These are phyloP conservation scores for Globisporangium acanthophoron DNA, from an alignment of 352 stramenopile species.

Conservation along the genomic window DNA sequence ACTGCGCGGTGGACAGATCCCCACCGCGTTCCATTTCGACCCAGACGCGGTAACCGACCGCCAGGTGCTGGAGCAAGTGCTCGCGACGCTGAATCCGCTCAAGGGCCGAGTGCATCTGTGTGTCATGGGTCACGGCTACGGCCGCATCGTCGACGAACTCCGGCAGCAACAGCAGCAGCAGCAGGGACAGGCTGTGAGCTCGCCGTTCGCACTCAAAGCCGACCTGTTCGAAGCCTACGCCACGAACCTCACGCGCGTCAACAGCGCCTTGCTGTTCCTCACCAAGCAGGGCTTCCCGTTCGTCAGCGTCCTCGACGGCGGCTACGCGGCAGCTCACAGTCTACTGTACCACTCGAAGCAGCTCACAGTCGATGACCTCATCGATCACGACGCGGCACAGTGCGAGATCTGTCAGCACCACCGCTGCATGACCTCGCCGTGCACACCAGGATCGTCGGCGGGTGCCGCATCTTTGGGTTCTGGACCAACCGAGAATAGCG, in stretches of 20 bases:
- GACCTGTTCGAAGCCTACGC: conserved; percentile 62
- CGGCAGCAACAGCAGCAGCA: conserved; percentile 23
- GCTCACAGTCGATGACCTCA: conserved; percentile 61
- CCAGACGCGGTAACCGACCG: conserved; percentile 53
- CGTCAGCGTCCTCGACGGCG: conserved; percentile 70
- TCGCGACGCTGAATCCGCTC: conserved; percentile 56
- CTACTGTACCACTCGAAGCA: conserved; percentile 41
- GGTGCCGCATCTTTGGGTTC: conserved; percentile 1
- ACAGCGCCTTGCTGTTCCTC: conserved; percentile 65
- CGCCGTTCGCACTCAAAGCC: conserved; percentile 47
- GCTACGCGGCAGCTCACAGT: conserved; percentile 56
- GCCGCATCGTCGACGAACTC: conserved; percentile 54
- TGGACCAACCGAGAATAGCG: background rate
- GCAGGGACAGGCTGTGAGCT: conserved; percentile 15
- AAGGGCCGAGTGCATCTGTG: conserved; percentile 68
- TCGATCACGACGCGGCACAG: conserved; percentile 59
- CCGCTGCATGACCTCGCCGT: conserved; percentile 15
- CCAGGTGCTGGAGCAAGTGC: conserved; percentile 49
- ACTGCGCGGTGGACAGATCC: conserved; percentile 43
- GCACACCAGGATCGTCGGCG: background rate
- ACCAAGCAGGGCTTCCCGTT: conserved; percentile 66
- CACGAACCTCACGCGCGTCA: conserved; percentile 59
- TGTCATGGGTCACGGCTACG: conserved; percentile 77
- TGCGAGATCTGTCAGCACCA: conserved; percentile 65
- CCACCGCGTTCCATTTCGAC: conserved; percentile 75